Percentiles rank a stretch among this genome's conserved stretches.
These are phyloP conservation scores for Coprinellus aureogranulatus DNA, from an alignment of 768 basidiomycete species.

Conservation along the genomic window DNA sequence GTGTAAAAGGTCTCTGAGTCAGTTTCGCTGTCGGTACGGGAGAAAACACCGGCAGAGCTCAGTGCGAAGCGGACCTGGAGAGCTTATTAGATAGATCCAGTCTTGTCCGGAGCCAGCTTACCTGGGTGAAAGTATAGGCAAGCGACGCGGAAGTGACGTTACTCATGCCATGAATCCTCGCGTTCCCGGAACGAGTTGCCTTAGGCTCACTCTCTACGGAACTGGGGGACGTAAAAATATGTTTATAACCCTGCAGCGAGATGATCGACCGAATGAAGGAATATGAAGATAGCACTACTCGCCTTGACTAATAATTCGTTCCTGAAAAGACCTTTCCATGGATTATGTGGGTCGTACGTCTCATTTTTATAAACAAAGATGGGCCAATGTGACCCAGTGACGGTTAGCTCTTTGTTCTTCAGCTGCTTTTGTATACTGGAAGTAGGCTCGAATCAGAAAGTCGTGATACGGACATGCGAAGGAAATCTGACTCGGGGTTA, in stretches of 20 bases:
- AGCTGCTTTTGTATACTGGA: background rate
- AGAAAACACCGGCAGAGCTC: background rate
- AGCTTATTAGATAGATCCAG: background rate
- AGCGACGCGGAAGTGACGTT: background rate
- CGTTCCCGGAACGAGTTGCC: background rate
- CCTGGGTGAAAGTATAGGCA: background rate
- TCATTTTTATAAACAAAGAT: background rate
- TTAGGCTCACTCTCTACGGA: background rate
- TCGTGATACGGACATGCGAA: background rate
- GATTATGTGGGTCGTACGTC: background rate
- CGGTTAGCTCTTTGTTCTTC: background rate
- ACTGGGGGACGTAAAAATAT: background rate
- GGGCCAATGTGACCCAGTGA: background rate
- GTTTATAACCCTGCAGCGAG: background rate
- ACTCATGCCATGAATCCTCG: slow-evolving; percentile 1
- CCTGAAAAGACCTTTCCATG: background rate
- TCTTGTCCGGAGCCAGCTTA: background rate
- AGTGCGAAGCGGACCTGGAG: background rate
- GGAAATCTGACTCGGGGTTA: background rate
- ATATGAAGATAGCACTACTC: background rate
- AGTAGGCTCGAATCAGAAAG: background rate
- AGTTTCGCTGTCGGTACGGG: background rate
- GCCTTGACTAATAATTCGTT: background rate
- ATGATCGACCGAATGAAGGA: background rate
- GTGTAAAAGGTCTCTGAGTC: background rate